Base-by-base conservation (phyloP, 371 early-diverging fungal genomes). In the Apophysomyces variabilis region DNA sequence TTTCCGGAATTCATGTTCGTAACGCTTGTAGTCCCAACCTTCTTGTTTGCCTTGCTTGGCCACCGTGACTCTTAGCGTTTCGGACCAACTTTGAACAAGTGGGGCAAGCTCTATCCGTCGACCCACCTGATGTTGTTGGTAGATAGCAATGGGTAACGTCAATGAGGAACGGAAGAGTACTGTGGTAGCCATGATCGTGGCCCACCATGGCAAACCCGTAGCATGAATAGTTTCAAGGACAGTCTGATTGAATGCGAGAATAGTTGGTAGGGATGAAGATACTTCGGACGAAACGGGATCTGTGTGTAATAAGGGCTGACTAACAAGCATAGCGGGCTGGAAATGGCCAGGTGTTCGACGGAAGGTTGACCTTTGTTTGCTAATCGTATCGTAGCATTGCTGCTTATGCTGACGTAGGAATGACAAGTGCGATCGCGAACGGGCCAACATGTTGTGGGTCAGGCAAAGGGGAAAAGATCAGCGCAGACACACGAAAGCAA, bases 81-180 rank as follows among this genome's bases (percentile, higher is more conserved):
- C 77, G 43, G 79, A 79, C 90, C 90, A 89, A 6, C 85, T 87
- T 41, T 86, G 79, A 2, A 92, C 66, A 61, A 92, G 74, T 7
- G 92, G 92, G 39, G 83, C 85, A 1, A 92, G 44, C 0, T 71
- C 71, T 54, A 86, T 70, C 79, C 88, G 85, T 12, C 86, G 80
- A 0, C 83, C 86, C 1, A 87, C 57, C 13, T 85, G 84, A 8
- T 82, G 71, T 71, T 89, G 89, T 69, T 92, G 92, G 38, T 88
- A 82, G 8, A 92, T 71, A 16, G 95, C 93, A 18, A 94, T 84
- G 5, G 95, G 95, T 4, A 92, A 66, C 0, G 94, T 94, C 70
- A 88, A 69, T 2, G 76, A 64, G 1, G 85, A 67, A 32, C 94
- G 84, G 9, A 92, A 77, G 1, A 79, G 50, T 13, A 91, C 66